Evolutionary conservation across 1,284 basidiomycete genomes (phyloP).

Genomic region (Melampsora americana): DNA sequence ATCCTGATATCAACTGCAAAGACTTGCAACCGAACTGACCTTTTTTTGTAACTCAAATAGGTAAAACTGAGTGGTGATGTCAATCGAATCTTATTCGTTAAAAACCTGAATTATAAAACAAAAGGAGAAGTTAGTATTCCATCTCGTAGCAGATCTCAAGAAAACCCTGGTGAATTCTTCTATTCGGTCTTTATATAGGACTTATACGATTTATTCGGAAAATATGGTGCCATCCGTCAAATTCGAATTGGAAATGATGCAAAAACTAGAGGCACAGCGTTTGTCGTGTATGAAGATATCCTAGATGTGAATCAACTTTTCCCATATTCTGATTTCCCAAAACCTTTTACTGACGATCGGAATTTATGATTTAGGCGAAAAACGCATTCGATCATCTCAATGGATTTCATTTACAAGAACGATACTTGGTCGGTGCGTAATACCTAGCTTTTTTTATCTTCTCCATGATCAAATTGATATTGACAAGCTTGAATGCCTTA

Average conservation of each 20-base stretch:
- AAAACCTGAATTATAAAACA: conserved; percentile 89
- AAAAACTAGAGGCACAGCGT: conserved; percentile 93
- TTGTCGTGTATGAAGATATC: conserved; percentile 63
- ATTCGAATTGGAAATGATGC: conserved; percentile 85
- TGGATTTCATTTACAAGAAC: conserved; percentile 95
- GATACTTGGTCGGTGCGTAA: conserved; percentile 68
- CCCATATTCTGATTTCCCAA: background rate
- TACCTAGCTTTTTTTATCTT: background rate
- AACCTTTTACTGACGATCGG: conserved; percentile 12
- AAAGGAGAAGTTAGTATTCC: conserved; percentile 52
- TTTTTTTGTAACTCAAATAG: background rate
- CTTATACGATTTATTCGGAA: conserved; percentile 93
- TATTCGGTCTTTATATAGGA: conserved; percentile 73
- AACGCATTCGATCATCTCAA: conserved; percentile 94
- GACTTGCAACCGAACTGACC: background rate
- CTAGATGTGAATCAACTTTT: conserved; percentile 51
- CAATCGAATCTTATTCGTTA: conserved; percentile 52
- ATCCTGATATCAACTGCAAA: too few species aligned
- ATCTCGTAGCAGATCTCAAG: background rate
- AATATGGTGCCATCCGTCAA: conserved; percentile 94
- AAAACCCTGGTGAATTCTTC: background rate
- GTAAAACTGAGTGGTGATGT: conserved; percentile 49
- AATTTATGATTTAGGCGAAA: conserved; percentile 59
- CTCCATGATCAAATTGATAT: background rate
- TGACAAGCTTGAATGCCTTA: background rate